Conservation (phyloP, 2,329 filamentous ascomycete species). For the Leptodontidium sp. region DNA sequence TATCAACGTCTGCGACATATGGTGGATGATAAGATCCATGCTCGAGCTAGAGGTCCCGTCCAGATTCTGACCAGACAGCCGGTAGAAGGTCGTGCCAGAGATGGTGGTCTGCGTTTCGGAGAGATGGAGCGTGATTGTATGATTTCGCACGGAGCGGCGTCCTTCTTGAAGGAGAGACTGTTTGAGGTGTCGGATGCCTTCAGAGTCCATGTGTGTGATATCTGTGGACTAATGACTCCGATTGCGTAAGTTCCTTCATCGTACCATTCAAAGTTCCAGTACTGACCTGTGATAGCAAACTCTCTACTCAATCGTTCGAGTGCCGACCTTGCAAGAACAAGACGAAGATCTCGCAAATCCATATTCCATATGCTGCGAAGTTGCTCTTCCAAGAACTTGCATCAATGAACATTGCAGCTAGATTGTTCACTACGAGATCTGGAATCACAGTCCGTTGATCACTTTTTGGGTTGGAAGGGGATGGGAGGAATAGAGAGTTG, state of each 20-base stretch:
- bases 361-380: constrained; percentile 98
- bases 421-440: constrained; percentile 92
- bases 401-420: constrained; percentile 97
- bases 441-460: constrained; percentile 73
- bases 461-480: constrained; percentile 15
- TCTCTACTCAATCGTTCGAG: constrained; percentile 95
- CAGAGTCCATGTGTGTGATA: constrained; percentile 97
- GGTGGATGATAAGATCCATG: constrained; percentile 99
- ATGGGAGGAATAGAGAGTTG: constrained; percentile 18
- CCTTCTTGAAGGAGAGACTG: constrained; percentile 95
- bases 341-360: constrained; percentile 96
- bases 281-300: constrained; percentile 68
- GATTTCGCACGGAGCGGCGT: constrained; percentile 98
- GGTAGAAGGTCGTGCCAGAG: constrained; percentile 96
- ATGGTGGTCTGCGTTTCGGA: constrained; percentile 98
- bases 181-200: constrained; percentile 99
- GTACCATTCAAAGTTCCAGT: constrained; percentile 18
- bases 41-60: constrained; percentile 93
- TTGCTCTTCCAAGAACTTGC: constrained; percentile 97
- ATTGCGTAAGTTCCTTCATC: constrained; percentile 80
- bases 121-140: constrained; percentile 99
- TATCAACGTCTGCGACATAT: constrained; percentile 99
- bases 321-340: constrained; percentile 99
- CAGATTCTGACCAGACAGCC: constrained; percentile 98
- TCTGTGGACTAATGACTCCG: constrained; percentile 98